Base-by-base conservation (phyloP, 768 basidiomycete genomes). In the Lactarius hengduanensis region DNA sequence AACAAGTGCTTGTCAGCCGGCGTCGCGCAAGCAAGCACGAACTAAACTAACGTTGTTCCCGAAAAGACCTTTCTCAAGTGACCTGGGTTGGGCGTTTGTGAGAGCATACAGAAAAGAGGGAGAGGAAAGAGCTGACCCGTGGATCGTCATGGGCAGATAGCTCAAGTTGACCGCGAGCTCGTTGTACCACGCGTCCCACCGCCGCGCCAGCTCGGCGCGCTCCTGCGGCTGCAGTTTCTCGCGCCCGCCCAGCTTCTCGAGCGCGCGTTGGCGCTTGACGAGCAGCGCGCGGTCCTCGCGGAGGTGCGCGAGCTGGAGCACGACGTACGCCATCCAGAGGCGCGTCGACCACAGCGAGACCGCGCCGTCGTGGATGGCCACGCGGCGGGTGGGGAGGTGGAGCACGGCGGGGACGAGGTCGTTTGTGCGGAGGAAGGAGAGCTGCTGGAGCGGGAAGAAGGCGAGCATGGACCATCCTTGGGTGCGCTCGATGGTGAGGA, bases 121-220 rank as follows among this genome's bases (percentile, higher is more conserved):
- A 43, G 9, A 15, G 36, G n/a, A n/a, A n/a, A 67, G 30, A 56
- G 18, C 84, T 62, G 69, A 92, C 94, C 92, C 94, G 74, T 96
- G 94, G 63, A 93, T 75, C 2, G 93, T 91, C 59, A 92, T 75
- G 4, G 93, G 94, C n/a, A 94, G 77, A 73, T 92, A 90, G 30
- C 86, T 85, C 9, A 89, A 68, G 72, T 94, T 94, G 58, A 86
- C 84, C 16, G 90, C 74, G 13, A 90, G 74, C 66, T 93, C 91
- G 59, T 85, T 88, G 83, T 86, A 86, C 62, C 87, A 85, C 18
- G 87, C 83, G 69, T 84, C 82, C 86, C 88, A 87, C 69, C 86
- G 78, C 63, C 84, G 79, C 28, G 73, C 68, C 26, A 92, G 73
- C 59, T 89, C 87, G 45, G 77, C 77, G 67, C 81, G 85, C 70